Evolutionary conservation across 495 filamentous ascomycete species (phyloP).

Genomic region (Hypoxylon crocopeplum): DNA sequence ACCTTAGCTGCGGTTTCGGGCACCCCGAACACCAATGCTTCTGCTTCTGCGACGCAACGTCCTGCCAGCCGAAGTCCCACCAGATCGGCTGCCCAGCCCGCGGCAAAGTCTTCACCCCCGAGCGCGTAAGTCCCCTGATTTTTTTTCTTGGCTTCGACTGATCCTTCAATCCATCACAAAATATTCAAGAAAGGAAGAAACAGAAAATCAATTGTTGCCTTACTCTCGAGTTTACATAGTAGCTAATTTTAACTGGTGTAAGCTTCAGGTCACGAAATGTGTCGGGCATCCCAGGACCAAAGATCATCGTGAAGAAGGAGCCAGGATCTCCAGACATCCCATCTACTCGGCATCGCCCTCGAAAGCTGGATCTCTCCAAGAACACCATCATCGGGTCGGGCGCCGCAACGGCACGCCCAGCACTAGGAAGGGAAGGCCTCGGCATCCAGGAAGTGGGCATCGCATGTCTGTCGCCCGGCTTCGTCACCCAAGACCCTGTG

Average conservation of each 20-base stretch:
- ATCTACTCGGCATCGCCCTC: conserved; percentile 78
- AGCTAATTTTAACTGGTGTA: conserved; percentile 19
- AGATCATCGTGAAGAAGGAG: conserved; percentile 96
- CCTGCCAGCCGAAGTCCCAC: conserved; percentile 59
- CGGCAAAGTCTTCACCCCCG: conserved; percentile 56
- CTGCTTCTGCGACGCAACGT: conserved; percentile 46
- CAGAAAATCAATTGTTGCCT: background rate
- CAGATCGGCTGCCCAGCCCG: conserved; percentile 45
- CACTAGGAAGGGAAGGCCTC: conserved; percentile 78
- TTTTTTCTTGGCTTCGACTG: conserved; percentile 26
- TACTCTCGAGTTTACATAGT: conserved; percentile 21
- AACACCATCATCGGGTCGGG: conserved; percentile 64
- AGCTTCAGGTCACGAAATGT: conserved; percentile 57
- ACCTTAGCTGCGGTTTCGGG: conserved; percentile 51
- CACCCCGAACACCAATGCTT: conserved; percentile 46
- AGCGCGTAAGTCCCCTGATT: conserved; percentile 54
- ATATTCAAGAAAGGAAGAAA: conserved; percentile 26
- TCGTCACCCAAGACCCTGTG: conserved; percentile 92
- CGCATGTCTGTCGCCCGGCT: conserved; percentile 93
- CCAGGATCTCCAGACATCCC: conserved; percentile 82
- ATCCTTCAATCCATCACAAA: conserved; percentile 39
- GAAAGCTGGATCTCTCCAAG: conserved; percentile 86
- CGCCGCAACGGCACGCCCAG: conserved; percentile 70
- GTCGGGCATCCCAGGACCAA: conserved; percentile 62
- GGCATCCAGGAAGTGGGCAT: conserved; percentile 92